Percentiles rank a stretch among this genome's conserved stretches.
These are phyloP conservation scores for Chalaropsis ovoidea DNA, from an alignment of 2,329 filamentous ascomycete genomes.

Conservation along the genomic window DNA sequence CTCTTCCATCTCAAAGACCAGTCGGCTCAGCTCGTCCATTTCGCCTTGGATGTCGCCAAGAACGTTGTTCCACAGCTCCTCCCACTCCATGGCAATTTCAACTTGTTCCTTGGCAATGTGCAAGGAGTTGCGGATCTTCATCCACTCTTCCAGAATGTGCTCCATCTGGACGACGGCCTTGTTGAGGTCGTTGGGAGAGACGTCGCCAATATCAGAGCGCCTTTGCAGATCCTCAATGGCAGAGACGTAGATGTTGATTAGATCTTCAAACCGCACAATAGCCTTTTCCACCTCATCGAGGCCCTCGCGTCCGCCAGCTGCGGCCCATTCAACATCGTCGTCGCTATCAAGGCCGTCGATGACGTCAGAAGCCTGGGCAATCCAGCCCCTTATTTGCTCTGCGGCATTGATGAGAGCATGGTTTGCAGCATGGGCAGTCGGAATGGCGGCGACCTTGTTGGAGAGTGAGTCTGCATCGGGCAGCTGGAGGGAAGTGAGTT, in stretches of 20 bases:
- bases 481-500: slow-evolving; percentile 80
- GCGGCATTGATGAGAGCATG: slow-evolving; percentile 76
- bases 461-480: slow-evolving; percentile 78
- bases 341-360: slow-evolving; percentile 83
- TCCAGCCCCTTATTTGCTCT: slow-evolving; percentile 90
- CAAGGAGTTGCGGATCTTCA: slow-evolving; percentile 65
- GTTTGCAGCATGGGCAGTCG: slow-evolving; percentile 73
- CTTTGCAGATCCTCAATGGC: slow-evolving; percentile 88
- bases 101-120: slow-evolving; percentile 79
- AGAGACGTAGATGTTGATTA: slow-evolving; percentile 84
- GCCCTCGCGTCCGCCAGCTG: slow-evolving; percentile 71
- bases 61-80: slow-evolving; percentile 89
- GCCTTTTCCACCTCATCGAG: slow-evolving; percentile 62
- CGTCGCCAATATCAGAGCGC: slow-evolving; percentile 61
- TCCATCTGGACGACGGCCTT: slow-evolving; percentile 83
- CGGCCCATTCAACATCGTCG: slow-evolving; percentile 96
- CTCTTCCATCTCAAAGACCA: slow-evolving; percentile 98
- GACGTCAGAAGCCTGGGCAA: slow-evolving; percentile 81
- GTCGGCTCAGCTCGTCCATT: slow-evolving; percentile 62
- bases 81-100: slow-evolving; percentile 97
- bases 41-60: slow-evolving; percentile 88
- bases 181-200: slow-evolving; percentile 61
- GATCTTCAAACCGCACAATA: slow-evolving; percentile 71
- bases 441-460: slow-evolving; percentile 71
- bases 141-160: slow-evolving; percentile 72